Evolutionary conservation across 306 rosid species (phyloP), one percentile per base, ranked within the genome.

Genomic region (Fagus crenata): DNA sequence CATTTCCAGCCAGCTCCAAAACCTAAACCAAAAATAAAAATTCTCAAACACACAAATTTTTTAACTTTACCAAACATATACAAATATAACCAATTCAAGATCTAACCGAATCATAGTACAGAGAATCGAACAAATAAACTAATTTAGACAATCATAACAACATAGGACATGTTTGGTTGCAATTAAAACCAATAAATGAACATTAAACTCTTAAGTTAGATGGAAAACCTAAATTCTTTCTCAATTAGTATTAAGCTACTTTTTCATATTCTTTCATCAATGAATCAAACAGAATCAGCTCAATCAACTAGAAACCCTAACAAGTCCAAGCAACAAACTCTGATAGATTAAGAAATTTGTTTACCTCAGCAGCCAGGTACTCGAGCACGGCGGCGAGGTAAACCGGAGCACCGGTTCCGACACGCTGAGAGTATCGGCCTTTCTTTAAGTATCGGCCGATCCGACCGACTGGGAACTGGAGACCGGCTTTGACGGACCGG

Each of bases 1-100:
- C 90, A 87, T 87, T 87, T 28, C 88, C 90, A 67, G 90, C 88
- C 67, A 87, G 13, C 71, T 87, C 90, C 86, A 84, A 73, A 71
- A 87, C 88, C 90, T 87, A 81, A 22, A 61, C 13, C 1, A 2
- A 7, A n/a, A 58, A 4, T 17, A 9, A 46, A 0, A 46, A 46
- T 46, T 2, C 11, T 46, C 14, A 1, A 6, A 42, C 49, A 42
- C 49, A 42, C 49, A 42, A 42, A 42, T 42, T 9, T 22, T 6
- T 42, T 1, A 42, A 9, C 7, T 42, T 42, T 6, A 42, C 2
- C 49, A 42, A 42, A 42, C 49, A 42, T 7, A 42, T 7, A 64
- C 70, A 64, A 36, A 64, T 64, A 15, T 56, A 28, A 56, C 7
- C 6, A 6, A 56, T 15, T 56, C 8, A 61, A 37, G 46, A 15